Evolutionary conservation across 228 moss, liverwort and hornwort genomes (phyloP), one percentile per base, ranked within the genome.

Genomic region (Sphagnum magellanicum): DNA sequence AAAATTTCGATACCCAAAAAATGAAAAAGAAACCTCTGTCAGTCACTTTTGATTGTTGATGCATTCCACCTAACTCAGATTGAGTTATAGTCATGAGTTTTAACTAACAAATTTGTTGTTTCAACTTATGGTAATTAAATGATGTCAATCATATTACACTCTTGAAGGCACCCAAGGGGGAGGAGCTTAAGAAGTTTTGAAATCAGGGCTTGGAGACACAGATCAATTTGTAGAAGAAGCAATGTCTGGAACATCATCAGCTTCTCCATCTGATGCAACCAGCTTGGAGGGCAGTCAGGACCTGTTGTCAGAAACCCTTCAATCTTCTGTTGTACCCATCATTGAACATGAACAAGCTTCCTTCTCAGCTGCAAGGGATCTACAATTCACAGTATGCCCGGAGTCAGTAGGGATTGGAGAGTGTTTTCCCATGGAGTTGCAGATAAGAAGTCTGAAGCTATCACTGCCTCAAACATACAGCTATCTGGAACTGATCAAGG

Each of bases 341-440:
- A 81, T 70, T 14, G 74, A 58, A 4, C 73, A 46, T 15, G 81
- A 85, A 11, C 74, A 72, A 13, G 70, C 74, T 3, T 8, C 72
- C 10, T 71, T 85, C 48, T 70, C 46, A 62, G 61, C 14, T 4
- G 14, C 47, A 16, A 17, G 14, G 53, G 76, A 78, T 49, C n/a
- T n/a, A 10, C 70, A 7, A 14, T 50, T 6, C 49, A 65, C 9
- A 70, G 59, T 59, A 5, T 32, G 6, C 61, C 67, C 70, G 68
- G 68, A 53, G 78, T 69, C 51, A 79, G 81, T 12, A 63, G 82
- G 59, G 82, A 86, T 65, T 86, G 86, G 86, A 74, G 86, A 59
- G 80, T 79, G 51, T 51, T 65, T 51, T 71, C 72, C 5, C 12
- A 63, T 4, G 65, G 0, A 7, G 64, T 11, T 8, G 63, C 11